A percentile compares a stretch with the other conserved stretches of the same genome.
Conservation (phyloP, 352 stramenopile genomes). For the Labyrinthula sp. region DNA sequence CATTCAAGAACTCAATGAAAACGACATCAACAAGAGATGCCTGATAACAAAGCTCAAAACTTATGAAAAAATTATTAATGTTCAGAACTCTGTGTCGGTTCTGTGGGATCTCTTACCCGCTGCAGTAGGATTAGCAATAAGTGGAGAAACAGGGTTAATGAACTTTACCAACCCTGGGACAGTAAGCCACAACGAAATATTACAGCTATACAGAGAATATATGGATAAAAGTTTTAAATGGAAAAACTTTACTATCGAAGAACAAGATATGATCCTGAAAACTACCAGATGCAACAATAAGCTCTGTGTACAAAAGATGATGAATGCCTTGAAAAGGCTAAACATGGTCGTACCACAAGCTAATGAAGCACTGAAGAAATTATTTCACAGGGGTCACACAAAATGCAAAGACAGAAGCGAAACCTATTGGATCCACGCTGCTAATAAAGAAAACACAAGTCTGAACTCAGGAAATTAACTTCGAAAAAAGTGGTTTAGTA, state of each 20-base stretch:
- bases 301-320: too few species aligned
- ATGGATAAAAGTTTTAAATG: slow-evolving; percentile 63
- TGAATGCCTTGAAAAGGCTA: too few species aligned
- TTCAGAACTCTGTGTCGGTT: slow-evolving; percentile 72
- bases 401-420: too few species aligned
- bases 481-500: too few species aligned
- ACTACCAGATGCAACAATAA: slow-evolving; percentile 63
- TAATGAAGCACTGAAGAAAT: too few species aligned
- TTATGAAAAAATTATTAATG: slow-evolving; percentile 51
- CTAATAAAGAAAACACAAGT: too few species aligned
- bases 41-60: slow-evolving; percentile 76
- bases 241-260: slow-evolving; percentile 64
- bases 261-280: slow-evolving; percentile 63
- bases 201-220: slow-evolving; percentile 66
- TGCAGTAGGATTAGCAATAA: slow-evolving; percentile 45
- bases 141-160: slow-evolving; percentile 42
- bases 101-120: slow-evolving; percentile 60
- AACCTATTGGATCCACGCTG: too few species aligned
- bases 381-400: too few species aligned
- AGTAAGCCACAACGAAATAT: slow-evolving; percentile 68
- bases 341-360: too few species aligned
- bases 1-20: too few species aligned
- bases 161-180: slow-evolving; percentile 76
- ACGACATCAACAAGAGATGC: slow-evolving; percentile 56
- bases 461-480: too few species aligned